These are phyloP conservation scores for Beauveria sp. DNA, from an alignment of 2,329 filamentous ascomycete species.

Conservation along the genomic window DNA sequence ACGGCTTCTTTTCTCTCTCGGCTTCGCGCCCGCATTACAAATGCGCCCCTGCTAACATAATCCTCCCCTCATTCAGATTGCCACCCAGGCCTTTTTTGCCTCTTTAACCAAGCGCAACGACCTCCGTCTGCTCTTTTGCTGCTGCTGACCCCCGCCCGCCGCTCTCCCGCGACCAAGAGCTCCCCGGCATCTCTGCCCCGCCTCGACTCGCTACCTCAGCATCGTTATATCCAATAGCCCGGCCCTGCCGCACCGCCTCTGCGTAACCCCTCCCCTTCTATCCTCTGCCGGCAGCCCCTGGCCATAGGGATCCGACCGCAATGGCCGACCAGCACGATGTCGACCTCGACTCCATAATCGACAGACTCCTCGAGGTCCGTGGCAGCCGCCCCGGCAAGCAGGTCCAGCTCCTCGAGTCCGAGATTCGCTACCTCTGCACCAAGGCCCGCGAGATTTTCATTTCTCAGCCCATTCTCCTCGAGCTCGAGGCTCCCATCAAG, in stretches of 20 bases:
- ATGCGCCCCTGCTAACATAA: constrained; percentile 4
- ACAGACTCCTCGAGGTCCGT: constrained; percentile 92
- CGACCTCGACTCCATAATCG: constrained; percentile 99
- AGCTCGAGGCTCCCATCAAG: constrained; percentile 98
- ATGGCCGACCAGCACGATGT: constrained; percentile 74
- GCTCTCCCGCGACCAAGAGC: not conserved
- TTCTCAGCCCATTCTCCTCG: constrained; percentile 93
- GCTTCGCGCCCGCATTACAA: not conserved
- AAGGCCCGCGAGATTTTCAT: constrained; percentile 99
- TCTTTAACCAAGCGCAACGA: not conserved
- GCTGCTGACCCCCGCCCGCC: not conserved
- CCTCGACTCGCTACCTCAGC: not conserved
- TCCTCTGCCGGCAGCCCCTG: not conserved
- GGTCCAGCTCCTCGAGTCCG: constrained; percentile 90
- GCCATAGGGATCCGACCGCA: constrained; percentile 2
- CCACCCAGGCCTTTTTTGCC: not conserved
- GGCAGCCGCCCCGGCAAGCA: constrained; percentile 97
- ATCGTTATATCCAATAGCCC: not conserved
- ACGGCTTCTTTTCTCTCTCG: not conserved
- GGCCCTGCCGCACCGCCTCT: not conserved
- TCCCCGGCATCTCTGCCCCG: not conserved
- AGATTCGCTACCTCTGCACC: constrained; percentile 96
- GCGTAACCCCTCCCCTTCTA: not conserved
- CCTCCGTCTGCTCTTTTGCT: not conserved
- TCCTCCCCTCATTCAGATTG: not conserved